Evolutionary conservation across 306 rosid species (phyloP), one percentile per base, ranked within the genome.

Genomic region (Abrus pulchellus): DNA sequence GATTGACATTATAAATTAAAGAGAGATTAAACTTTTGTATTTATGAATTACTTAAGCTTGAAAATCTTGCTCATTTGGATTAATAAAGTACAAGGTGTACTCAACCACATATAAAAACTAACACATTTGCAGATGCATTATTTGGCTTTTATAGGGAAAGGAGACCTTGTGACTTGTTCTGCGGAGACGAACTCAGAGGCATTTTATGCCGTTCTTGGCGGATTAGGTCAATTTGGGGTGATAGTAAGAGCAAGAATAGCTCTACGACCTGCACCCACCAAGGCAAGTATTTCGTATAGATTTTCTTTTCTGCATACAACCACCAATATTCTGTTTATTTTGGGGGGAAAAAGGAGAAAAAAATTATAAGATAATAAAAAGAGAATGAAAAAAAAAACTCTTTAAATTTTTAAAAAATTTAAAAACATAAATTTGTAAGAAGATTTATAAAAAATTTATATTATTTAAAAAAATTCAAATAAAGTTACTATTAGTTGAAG

Each of bases 151-250:
- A 7, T 73, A 94, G 96, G 97, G 6, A 76, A 75, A 69, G 97
- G 98, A 0, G 94, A 94, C 5, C 36, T 78, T 0, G 80, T 90
- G 38, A 89, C 93, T 38, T 90, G 97, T 78, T 92, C 97, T 0
- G 6, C 79, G 0, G 59, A 45, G 43, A 74, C 34, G 0, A 83
- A 73, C 7, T 62, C 92, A 0, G 87, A 87, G 7, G 70, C 84
- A 63, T 94, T 90, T 80, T 85, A 85, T 9, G 87, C 86, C 0
- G 93, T 83, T 47, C 97, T 94, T 11, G 97, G 98, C 60, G 98
- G 98, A 28, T 80, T 94, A 78, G 98, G 98, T 14, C 97, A 94
- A 73, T 91, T 94, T 67, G 97, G 98, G 1, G 68, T 94, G 1
- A 89, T 94, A 69, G 88, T 94, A 13, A 85, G 97, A 83, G 98